Conservation (phyloP, 371 early-diverging fungal genomes). For the Blyttiomyces sp. region DNA sequence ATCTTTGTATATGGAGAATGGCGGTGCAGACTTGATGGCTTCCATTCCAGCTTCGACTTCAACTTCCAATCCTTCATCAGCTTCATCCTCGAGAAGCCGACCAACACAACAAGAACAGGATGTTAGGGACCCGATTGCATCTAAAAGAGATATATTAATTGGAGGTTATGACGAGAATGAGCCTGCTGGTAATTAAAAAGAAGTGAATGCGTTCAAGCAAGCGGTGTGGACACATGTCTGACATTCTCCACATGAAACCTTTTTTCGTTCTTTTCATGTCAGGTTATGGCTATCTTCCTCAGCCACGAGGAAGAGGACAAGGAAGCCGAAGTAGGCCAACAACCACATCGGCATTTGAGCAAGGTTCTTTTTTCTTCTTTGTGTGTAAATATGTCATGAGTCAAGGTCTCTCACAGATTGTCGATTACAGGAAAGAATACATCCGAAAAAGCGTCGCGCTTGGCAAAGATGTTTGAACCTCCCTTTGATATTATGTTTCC, state of each 20-base stretch:
- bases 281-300: no score
- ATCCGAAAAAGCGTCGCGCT: slow-evolving; percentile 8
- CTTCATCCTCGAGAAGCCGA: not conserved
- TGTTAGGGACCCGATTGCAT: not conserved
- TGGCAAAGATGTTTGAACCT: slow-evolving; percentile 79
- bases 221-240: no score
- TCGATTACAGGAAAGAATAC: no score
- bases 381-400: not conserved
- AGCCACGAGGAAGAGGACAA: no score
- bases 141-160: not conserved
- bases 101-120: not conserved
- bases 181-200: no score
- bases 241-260: no score
- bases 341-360: no score
- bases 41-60: not conserved
- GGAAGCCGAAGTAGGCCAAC: no score
- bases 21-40: slow-evolving; percentile 48
- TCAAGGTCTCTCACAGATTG: no score
- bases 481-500: slow-evolving; percentile 84
- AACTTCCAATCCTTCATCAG: not conserved
- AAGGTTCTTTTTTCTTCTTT: no score
- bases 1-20: slow-evolving; percentile 60
- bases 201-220: no score
- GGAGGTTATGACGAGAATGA: not conserved
- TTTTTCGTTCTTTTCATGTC: no score